phyloP scores from a whole-genome alignment of 2,329 filamentous ascomycete genomes.

The Lomentospora prolificans region DNA sequence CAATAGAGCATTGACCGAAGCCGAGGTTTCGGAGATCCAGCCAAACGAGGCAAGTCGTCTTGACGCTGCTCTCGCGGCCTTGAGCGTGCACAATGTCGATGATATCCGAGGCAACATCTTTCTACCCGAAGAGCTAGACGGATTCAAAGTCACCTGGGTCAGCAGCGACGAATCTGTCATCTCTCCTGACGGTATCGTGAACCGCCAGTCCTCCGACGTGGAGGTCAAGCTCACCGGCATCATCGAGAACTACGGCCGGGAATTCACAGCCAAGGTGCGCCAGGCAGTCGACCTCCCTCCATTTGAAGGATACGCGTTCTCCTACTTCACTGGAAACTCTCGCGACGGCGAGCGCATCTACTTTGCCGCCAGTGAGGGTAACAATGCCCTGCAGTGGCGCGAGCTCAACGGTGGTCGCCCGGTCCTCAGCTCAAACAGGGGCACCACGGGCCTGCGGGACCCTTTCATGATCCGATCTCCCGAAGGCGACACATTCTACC shows the following conservation, averaged over 20 bases:
- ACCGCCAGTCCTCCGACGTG: slow-evolving; percentile 17
- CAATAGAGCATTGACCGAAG: slow-evolving; percentile 14
- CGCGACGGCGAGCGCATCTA: slow-evolving; percentile 40
- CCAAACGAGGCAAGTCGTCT: neutral
- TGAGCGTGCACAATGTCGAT: slow-evolving; percentile 23
- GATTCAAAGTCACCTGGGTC: slow-evolving; percentile 23
- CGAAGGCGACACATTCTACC: slow-evolving; percentile 39
- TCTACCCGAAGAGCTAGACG: slow-evolving; percentile 21
- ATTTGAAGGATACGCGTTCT: slow-evolving; percentile 38
- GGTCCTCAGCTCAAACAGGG: slow-evolving; percentile 32
- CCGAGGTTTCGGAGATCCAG: slow-evolving; percentile 10
- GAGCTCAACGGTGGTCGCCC: slow-evolving; percentile 38
- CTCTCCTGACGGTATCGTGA: slow-evolving; percentile 24
- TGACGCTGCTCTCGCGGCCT: slow-evolving; percentile 13
- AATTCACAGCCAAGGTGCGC: slow-evolving; percentile 24
- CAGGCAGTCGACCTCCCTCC: slow-evolving; percentile 21
- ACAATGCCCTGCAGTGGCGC: slow-evolving; percentile 39
- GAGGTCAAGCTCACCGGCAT: slow-evolving; percentile 25
- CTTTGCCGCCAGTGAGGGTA: slow-evolving; percentile 40
- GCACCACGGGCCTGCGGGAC: slow-evolving; percentile 40
- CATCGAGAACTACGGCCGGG: slow-evolving; percentile 17
- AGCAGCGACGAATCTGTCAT: slow-evolving; percentile 24
- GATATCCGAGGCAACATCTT: slow-evolving; percentile 28
- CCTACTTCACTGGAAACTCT: slow-evolving; percentile 38
- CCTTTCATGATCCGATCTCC: slow-evolving; percentile 41